phyloP scores from a whole-genome alignment of 768 basidiomycete genomes.

The Psilocybe tampanensis region DNA sequence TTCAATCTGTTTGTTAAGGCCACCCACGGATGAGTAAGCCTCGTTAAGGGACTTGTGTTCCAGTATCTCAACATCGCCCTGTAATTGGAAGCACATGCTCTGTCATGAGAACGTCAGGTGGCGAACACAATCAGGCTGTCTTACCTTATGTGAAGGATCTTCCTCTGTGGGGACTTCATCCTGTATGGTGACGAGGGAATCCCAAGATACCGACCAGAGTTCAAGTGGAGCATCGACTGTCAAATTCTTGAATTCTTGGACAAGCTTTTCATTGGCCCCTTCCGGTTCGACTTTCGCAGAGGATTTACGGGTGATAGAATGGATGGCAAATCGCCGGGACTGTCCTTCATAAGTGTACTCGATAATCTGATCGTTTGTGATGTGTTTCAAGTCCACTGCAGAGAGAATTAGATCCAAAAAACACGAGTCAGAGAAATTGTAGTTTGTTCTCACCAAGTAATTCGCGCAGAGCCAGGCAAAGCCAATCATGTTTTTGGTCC shows the following conservation, averaged over 20 bases:
- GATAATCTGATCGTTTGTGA: conserved; percentile 61
- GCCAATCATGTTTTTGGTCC: conserved; percentile 61
- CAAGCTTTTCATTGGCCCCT: conserved; percentile 33
- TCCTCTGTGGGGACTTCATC: conserved; percentile 27
- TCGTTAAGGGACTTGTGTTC: conserved; percentile 43
- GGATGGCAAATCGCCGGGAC: conserved; percentile 57
- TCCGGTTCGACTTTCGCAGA: conserved; percentile 12
- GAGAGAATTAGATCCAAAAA: conserved; percentile 14
- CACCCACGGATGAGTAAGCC: conserved; percentile 86
- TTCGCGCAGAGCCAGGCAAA: conserved; percentile 66
- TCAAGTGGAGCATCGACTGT: conserved; percentile 40
- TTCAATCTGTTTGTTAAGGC: conserved; percentile 83
- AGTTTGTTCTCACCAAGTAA: conserved; percentile 54
- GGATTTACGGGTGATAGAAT: conserved; percentile 40
- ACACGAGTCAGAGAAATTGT: not conserved
- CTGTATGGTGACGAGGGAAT: conserved; percentile 53
- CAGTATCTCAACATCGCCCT: conserved; percentile 52
- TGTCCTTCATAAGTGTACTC: conserved; percentile 66
- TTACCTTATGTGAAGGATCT: conserved; percentile 37
- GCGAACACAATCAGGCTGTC: conserved; percentile 12
- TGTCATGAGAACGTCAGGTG: conserved; percentile 15
- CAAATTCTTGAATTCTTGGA: conserved; percentile 44
- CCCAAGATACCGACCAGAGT: conserved; percentile 73
- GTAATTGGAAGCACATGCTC: conserved; percentile 10
- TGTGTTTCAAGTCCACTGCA: conserved; percentile 75